phyloP scores from a whole-genome alignment of 345 rosid species.

The Barbarea vulgaris region DNA sequence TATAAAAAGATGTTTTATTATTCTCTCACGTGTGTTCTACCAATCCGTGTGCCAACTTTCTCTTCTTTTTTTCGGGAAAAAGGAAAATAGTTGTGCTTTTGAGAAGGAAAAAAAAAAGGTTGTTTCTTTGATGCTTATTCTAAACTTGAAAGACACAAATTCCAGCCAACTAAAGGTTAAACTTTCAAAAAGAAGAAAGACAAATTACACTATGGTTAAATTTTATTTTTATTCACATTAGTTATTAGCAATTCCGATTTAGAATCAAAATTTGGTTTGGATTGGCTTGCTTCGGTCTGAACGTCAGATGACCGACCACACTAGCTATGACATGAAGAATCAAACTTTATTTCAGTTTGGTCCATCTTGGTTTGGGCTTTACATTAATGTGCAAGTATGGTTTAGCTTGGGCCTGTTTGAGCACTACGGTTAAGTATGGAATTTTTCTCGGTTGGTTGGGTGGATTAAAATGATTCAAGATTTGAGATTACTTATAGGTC shows the following conservation, averaged over 20 bases:
- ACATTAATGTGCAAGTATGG: neutral
- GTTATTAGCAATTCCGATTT: neutral
- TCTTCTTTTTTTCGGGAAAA: conserved; percentile 17
- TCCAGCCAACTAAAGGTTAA: conserved; percentile 34
- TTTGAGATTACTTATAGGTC: neutral
- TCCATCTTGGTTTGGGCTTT: conserved; percentile 7
- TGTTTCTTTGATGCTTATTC: conserved; percentile 41
- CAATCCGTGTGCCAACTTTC: conserved; percentile 41
- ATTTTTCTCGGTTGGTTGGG: neutral
- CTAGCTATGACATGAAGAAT: neutral
- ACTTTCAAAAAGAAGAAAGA: conserved; percentile 26
- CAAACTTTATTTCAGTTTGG: conserved; percentile 1
- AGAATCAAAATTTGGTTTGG: conserved; percentile 8
- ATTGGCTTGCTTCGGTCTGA: neutral
- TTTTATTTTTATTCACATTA: conserved; percentile 10
- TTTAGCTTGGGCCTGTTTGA: conserved; percentile 20
- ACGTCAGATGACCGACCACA: neutral
- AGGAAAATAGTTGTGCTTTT: conserved; percentile 34
- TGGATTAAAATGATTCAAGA: neutral
- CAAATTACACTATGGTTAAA: neutral
- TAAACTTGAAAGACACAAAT: conserved; percentile 40
- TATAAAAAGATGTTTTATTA: conserved; percentile 16
- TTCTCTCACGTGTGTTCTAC: conserved; percentile 44
- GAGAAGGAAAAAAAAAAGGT: conserved; percentile 23
- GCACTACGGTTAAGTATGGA: neutral